phyloP scores from a whole-genome alignment of 1,284 basidiomycete genomes.

The Trichosporon faecale region DNA sequence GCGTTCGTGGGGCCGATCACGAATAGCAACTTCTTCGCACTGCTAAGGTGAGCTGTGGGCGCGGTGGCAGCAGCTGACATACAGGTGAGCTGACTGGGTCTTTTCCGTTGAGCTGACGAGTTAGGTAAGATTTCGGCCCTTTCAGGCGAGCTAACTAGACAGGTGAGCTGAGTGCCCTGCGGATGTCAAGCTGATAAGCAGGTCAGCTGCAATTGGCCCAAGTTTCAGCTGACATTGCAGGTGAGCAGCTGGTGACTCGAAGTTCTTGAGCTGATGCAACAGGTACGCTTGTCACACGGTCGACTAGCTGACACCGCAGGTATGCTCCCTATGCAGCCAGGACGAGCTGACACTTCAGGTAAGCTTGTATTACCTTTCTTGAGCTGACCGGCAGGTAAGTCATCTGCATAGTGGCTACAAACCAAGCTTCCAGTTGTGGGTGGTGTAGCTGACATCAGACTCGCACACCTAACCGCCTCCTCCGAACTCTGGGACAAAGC shows the following conservation, averaged over 20 bases:
- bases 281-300: not conserved
- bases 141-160: not conserved
- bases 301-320: not conserved
- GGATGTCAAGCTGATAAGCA: not conserved
- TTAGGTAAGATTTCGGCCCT: not conserved
- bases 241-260: not conserved
- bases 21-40: constrained; percentile 6
- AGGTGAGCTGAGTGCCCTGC: not conserved
- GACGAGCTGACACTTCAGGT: too few relatives aligned
- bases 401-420: too few relatives aligned
- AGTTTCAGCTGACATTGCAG: not conserved
- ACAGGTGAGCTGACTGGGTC: not conserved
- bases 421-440: too few relatives aligned
- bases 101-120: not conserved
- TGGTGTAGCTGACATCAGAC: not conserved
- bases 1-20: not conserved
- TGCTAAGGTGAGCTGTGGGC: not conserved
- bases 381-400: too few relatives aligned
- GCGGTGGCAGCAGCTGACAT: not conserved
- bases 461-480: not conserved
- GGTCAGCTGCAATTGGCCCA: not conserved
- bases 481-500: constrained; percentile 1
- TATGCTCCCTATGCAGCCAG: not conserved
- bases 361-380: too few relatives aligned
- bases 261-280: not conserved